These are phyloP conservation scores for Trichophyton simii DNA, from an alignment of 2,329 filamentous ascomycete species.

Conservation along the genomic window DNA sequence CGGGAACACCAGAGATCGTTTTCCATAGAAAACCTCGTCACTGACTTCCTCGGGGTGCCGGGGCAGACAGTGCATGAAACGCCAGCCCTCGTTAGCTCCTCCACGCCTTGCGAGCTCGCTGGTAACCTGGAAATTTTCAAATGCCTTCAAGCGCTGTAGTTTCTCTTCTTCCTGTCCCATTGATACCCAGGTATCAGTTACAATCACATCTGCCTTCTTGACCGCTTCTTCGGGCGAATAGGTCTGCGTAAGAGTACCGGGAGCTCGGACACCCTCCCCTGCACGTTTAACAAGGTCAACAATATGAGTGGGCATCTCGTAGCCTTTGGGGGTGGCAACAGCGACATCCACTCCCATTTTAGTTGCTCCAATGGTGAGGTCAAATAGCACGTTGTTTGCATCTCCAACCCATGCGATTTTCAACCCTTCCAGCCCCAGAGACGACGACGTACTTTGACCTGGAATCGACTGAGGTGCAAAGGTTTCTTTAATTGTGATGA, in stretches of 20 bases:
- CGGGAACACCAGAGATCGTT: constrained; percentile 73
- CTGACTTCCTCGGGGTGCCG: constrained; percentile 84
- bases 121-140: constrained; percentile 85
- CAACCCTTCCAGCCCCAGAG: constrained; percentile 62
- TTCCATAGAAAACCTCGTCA: constrained; percentile 88
- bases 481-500: constrained; percentile 74
- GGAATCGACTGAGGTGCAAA: constrained; percentile 41
- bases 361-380: constrained; percentile 73
- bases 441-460: constrained; percentile 22
- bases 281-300: constrained; percentile 56
- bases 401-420: constrained; percentile 96
- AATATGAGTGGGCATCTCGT: constrained; percentile 68
- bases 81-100: constrained; percentile 79
- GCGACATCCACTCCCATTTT: constrained; percentile 80
- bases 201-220: constrained; percentile 73
- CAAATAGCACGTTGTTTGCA: constrained; percentile 92
- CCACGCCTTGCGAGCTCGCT: constrained; percentile 69
- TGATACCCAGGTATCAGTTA: constrained; percentile 95
- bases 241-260: constrained; percentile 62
- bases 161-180: constrained; percentile 94
- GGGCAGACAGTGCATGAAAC: constrained; percentile 97
- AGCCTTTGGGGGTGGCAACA: constrained; percentile 76
- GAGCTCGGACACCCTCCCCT: constrained; percentile 42
- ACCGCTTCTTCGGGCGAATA: constrained; percentile 72
- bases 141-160: constrained; percentile 62